phyloP scores from a whole-genome alignment of 2,329 filamentous ascomycete species.

The Penicillium glabrum region DNA sequence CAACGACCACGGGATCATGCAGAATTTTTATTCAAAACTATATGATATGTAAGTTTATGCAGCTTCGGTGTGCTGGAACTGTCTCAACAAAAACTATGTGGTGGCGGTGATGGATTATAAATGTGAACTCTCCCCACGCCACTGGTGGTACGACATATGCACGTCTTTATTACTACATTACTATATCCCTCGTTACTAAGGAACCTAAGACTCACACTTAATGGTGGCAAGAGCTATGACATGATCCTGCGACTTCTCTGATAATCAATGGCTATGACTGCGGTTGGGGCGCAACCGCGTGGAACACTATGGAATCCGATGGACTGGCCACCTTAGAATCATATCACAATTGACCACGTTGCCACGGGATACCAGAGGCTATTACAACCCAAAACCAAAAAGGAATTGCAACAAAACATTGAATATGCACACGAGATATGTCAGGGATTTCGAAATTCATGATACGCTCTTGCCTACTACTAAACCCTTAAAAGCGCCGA shows the following conservation, averaged over 20 bases:
- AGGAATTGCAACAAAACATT: background rate
- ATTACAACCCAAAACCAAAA: background rate
- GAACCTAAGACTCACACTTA: background rate
- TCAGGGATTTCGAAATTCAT: background rate
- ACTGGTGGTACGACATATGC: background rate
- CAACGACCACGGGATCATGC: conserved; percentile 10
- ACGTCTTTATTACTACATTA: no score
- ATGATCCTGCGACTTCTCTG: background rate
- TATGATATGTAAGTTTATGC: background rate
- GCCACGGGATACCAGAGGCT: background rate
- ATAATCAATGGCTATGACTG: background rate
- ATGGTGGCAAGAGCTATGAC: background rate
- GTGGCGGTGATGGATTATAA: background rate
- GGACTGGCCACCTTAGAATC: background rate
- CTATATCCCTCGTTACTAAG: background rate
- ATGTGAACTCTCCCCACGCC: background rate
- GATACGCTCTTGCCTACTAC: no score
- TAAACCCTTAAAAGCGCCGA: no score
- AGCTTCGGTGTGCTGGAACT: background rate
- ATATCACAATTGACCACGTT: background rate
- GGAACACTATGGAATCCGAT: conserved; percentile 5
- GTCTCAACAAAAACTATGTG: background rate
- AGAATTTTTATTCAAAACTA: conserved; percentile 6
- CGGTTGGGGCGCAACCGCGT: background rate
- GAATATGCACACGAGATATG: background rate